Evolutionary conservation across 2,329 filamentous ascomycete species (phyloP).

Genomic region (Pleochaeta shiraiana): DNA sequence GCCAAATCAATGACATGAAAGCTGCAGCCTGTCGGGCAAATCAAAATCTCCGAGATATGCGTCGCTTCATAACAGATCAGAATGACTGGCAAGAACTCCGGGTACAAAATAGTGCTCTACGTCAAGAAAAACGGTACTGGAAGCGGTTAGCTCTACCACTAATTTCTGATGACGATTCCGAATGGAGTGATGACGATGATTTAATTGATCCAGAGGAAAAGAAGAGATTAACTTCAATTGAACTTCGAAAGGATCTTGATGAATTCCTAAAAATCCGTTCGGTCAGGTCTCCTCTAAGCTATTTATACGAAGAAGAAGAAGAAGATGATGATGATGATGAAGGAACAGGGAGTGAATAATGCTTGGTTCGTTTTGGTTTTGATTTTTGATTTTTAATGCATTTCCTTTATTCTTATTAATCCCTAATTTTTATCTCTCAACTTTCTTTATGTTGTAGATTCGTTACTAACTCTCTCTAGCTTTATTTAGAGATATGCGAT

Average conservation of each 20-base stretch:
- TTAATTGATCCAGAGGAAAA: constrained; percentile 39
- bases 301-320: too few relatives aligned
- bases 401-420: too few relatives aligned
- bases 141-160: constrained; percentile 43
- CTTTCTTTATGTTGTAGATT: too few relatives aligned
- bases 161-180: constrained; percentile 33
- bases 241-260: constrained; percentile 15
- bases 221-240: constrained; percentile 20
- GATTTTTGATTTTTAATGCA: too few relatives aligned
- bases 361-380: too few relatives aligned
- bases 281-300: too few relatives aligned
- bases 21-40: constrained; percentile 35
- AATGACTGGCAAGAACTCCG: constrained; percentile 29
- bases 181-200: constrained; percentile 41
- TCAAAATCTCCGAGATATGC: constrained; percentile 32
- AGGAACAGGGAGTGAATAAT: too few relatives aligned
- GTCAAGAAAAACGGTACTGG: constrained; percentile 42
- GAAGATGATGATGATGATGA: too few relatives aligned
- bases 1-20: constrained; percentile 47
- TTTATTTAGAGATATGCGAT: too few relatives aligned
- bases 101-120: constrained; percentile 28
- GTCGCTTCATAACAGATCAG: constrained; percentile 33
- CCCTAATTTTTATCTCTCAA: too few relatives aligned
- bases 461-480: too few relatives aligned
- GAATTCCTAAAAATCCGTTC: too few relatives aligned